Conservation (phyloP, 345 rosid genomes). For the Raphanus sativus region DNA sequence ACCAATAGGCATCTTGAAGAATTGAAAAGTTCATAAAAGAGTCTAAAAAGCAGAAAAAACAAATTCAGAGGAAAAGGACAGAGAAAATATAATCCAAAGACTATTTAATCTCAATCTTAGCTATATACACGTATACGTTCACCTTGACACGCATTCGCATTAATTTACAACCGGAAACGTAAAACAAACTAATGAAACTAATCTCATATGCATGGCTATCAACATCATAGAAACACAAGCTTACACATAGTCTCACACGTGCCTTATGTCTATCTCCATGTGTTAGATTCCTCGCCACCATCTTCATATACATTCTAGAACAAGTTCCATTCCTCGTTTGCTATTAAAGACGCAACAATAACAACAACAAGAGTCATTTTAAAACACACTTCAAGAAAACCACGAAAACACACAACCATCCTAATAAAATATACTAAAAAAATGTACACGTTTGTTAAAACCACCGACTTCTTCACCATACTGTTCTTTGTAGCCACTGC, state of each 20-base stretch:
- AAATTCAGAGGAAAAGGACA: background rate
- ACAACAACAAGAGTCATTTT: constrained; percentile 1
- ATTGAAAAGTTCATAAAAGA: background rate
- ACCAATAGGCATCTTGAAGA: background rate
- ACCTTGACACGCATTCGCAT: background rate
- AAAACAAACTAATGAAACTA: constrained; percentile 21
- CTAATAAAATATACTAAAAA: background rate
- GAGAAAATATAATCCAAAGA: background rate
- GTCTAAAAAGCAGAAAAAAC: background rate
- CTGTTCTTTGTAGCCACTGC: constrained; percentile 39
- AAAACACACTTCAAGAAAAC: constrained; percentile 13
- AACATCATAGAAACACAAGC: constrained; percentile 28
- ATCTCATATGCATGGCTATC: constrained; percentile 32
- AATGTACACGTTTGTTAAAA: constrained; percentile 36
- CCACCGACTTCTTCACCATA: constrained; percentile 29
- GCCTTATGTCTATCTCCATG: constrained; percentile 31
- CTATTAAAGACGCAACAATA: constrained; percentile 18
- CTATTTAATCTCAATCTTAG: background rate
- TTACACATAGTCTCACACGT: constrained; percentile 44
- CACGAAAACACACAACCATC: constrained; percentile 6
- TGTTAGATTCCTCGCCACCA: constrained; percentile 36
- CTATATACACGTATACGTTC: background rate
- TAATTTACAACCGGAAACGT: background rate
- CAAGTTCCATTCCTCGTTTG: constrained; percentile 23
- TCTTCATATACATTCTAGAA: constrained; percentile 24